Percentiles rank a stretch among this genome's conserved stretches.
Conservation (phyloP, 305 asterid genomes). For the Fraxinus sp. region DNA sequence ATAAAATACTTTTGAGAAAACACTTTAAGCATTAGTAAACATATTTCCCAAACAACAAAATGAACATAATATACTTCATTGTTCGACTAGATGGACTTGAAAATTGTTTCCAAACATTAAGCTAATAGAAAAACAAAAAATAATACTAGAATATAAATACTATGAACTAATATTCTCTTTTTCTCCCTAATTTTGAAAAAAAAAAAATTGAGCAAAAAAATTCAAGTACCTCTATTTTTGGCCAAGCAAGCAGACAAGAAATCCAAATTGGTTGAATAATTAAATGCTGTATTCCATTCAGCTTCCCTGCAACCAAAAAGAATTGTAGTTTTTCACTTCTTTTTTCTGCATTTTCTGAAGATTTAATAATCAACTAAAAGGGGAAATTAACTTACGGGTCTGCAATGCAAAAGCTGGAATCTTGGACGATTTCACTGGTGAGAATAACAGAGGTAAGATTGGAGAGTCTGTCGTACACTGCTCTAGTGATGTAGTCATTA, state of each 20-base stretch:
- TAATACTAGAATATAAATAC: not conserved
- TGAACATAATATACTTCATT: not conserved
- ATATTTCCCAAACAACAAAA: not conserved
- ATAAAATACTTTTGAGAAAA: not conserved
- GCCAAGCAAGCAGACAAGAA: slow-evolving; percentile 64
- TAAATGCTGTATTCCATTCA: slow-evolving; percentile 73
- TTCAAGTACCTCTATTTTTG: slow-evolving; percentile 43
- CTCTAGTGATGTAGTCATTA: slow-evolving; percentile 34
- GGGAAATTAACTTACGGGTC: slow-evolving; percentile 49
- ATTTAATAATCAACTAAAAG: not conserved
- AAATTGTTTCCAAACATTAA: not conserved
- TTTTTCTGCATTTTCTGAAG: not conserved
- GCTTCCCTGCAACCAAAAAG: slow-evolving; percentile 40
- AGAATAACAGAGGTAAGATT: slow-evolving; percentile 54
- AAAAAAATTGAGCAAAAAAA: not conserved
- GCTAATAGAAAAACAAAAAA: not conserved
- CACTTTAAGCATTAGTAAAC: not conserved
- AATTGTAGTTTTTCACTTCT: not conserved
- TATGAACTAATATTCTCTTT: not conserved
- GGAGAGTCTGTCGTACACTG: slow-evolving; percentile 40
- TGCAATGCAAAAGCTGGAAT: slow-evolving; percentile 59
- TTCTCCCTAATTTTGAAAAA: not conserved
- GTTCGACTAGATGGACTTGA: not conserved
- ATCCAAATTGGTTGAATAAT: slow-evolving; percentile 55
- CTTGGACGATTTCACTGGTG: slow-evolving; percentile 44